Evolutionary conservation across 768 basidiomycete genomes (phyloP), one percentile per base, ranked within the genome.

Genomic region (Cantharellus anzutake): DNA sequence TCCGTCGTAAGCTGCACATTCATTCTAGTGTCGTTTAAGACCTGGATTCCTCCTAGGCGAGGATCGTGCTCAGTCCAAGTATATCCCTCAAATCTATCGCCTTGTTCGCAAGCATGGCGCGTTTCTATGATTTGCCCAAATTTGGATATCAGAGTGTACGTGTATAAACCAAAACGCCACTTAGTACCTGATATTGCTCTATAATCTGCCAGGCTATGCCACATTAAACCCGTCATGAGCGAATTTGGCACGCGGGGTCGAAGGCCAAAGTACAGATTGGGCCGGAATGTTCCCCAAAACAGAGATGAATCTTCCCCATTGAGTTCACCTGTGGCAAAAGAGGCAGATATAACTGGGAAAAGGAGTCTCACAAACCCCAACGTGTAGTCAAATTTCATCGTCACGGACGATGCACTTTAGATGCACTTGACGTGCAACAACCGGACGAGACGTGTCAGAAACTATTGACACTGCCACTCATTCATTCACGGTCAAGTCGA

Each of bases 201-300:
- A 67, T 80, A 96, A 71, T 94, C 79, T 42, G 88, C 82, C 4
- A 87, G 83, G 39, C 92, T 88, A 68, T 88, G 91, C 93, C 93
- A 97, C 70, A 94, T 79, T 41, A 98, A 78, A 7, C 93, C 93
- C 2, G 86, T 89, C 81, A 92, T 79, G 37, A 97, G 76, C n/a
- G 87, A 89, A 65, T 87, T 80, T 0, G 92, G 90, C 63, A 89
- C 72, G 51, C 84, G 77, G 7, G 93, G 88, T 56, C 88, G 74
- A 51, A 96, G 74, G 20, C 93, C 93, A 70, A 96, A 94, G 72
- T 98, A 98, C n/a, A 96, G 77, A 66, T 90, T 88, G 0, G 93
- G 89, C 48, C 93, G 75, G 70, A 91, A 96, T 0, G 85, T 74
- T 1, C 90, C 89, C 88, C 88, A 92, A 69, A 87, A 68, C 38